These are phyloP conservation scores for Mycena vulgaris DNA, from an alignment of 768 basidiomycete genomes.

Conservation along the genomic window DNA sequence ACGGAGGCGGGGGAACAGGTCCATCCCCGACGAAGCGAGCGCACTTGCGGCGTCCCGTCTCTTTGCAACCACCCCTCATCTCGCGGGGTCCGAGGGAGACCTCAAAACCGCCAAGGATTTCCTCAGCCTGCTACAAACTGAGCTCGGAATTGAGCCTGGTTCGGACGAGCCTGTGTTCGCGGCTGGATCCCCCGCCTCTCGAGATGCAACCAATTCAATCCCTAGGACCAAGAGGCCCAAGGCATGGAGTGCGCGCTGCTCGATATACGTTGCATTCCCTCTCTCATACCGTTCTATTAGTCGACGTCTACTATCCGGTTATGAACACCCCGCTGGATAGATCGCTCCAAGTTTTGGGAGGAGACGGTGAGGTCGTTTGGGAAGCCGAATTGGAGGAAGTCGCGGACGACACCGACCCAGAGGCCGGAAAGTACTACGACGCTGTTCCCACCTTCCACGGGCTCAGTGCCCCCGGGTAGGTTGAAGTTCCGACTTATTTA, in stretches of 20 bases:
- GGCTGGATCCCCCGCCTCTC: slow-evolving; percentile 53
- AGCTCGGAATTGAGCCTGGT: slow-evolving; percentile 65
- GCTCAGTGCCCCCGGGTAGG: slow-evolving; percentile 76
- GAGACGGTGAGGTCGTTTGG: slow-evolving; percentile 66
- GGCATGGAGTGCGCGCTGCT: slow-evolving; percentile 64
- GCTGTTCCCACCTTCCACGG: slow-evolving; percentile 81
- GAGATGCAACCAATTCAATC: slow-evolving; percentile 66
- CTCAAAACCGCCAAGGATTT: slow-evolving; percentile 71
- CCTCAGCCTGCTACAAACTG: slow-evolving; percentile 64
- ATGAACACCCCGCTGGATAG: slow-evolving; percentile 77
- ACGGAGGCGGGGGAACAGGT: slow-evolving; percentile 51
- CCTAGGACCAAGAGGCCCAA: slow-evolving; percentile 55
- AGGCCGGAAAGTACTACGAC: slow-evolving; percentile 70
- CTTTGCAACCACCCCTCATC: slow-evolving; percentile 70
- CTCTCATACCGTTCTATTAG: slow-evolving; percentile 20
- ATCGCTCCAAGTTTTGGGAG: slow-evolving; percentile 68
- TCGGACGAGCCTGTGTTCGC: slow-evolving; percentile 43
- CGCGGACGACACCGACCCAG: slow-evolving; percentile 75
- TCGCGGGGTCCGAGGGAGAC: slow-evolving; percentile 73
- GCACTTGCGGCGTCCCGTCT: slow-evolving; percentile 66
- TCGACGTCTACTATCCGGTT: slow-evolving; percentile 81
- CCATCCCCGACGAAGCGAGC: slow-evolving; percentile 65
- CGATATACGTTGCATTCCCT: background rate
- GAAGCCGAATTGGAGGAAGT: slow-evolving; percentile 77
- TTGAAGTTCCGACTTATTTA: too few species aligned